Percentiles rank a stretch among this genome's conserved stretches.
These are phyloP conservation scores for Penicillium sp. DNA, from an alignment of 2,329 filamentous ascomycete genomes.

Conservation along the genomic window DNA sequence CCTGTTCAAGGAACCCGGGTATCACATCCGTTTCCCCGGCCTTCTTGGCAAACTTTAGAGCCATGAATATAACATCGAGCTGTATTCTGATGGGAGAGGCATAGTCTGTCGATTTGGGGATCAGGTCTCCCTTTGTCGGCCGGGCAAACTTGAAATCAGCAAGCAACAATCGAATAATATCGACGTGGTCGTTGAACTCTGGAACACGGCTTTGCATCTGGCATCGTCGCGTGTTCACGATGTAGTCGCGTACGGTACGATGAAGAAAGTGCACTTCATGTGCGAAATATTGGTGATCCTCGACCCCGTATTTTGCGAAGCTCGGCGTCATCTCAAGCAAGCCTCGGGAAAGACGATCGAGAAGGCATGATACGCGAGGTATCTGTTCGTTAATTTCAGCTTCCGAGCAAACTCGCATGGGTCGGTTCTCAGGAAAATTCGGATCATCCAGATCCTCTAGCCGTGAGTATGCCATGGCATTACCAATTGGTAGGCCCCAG, in stretches of 20 bases:
- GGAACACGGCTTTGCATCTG: background rate
- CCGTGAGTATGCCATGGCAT: no score
- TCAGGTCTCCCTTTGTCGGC: no score
- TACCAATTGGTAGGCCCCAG: background rate
- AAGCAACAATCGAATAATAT: no score
- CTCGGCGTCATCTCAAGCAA: background rate
- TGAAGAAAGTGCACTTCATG: slow-evolving; percentile 2
- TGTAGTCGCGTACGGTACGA: background rate
- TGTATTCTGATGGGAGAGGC: no score
- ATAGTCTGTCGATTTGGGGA: no score
- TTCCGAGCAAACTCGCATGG: background rate
- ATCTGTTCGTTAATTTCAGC: background rate
- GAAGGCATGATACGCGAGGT: background rate
- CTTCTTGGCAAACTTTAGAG: background rate
- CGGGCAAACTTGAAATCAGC: no score
- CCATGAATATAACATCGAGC: no score
- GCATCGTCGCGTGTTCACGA: background rate
- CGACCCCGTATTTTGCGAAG: background rate
- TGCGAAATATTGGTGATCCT: slow-evolving; percentile 1
- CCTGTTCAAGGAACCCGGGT: background rate
- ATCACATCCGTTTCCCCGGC: background rate
- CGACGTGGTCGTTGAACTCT: background rate
- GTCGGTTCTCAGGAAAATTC: background rate
- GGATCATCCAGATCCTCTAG: background rate
- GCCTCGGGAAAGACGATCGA: slow-evolving; percentile 1